A percentile compares a stretch with the other conserved stretches of the same genome.
These are phyloP conservation scores for Nitzschia palea DNA, from an alignment of 108 stramenopile species.

Conservation along the genomic window DNA sequence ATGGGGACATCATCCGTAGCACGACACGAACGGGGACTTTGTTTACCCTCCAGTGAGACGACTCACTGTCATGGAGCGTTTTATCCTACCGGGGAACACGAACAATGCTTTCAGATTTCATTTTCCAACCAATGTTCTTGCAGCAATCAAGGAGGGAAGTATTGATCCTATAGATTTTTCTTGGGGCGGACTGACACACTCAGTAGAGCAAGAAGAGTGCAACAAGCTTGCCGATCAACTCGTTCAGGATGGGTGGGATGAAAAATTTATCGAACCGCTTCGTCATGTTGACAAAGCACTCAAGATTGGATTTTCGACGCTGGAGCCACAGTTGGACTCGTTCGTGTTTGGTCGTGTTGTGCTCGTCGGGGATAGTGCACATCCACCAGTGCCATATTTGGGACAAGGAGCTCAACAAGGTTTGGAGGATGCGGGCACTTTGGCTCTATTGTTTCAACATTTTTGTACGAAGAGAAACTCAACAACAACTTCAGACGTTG, in stretches of 20 bases:
- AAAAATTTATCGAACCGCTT: slow-evolving; percentile 51
- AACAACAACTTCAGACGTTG: background rate
- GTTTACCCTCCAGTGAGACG: slow-evolving; percentile 55
- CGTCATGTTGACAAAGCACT: slow-evolving; percentile 21
- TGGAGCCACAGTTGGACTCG: slow-evolving; percentile 21
- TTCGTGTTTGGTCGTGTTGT: slow-evolving; percentile 36
- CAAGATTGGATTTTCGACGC: slow-evolving; percentile 50
- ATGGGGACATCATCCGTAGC: slow-evolving; percentile 58
- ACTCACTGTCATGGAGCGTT: slow-evolving; percentile 66
- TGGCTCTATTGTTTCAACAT: slow-evolving; percentile 38
- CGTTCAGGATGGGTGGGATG: slow-evolving; percentile 60
- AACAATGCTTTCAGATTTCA: slow-evolving; percentile 71
- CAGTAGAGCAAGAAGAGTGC: slow-evolving; percentile 49
- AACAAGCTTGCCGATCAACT: slow-evolving; percentile 41
- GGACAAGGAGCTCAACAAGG: slow-evolving; percentile 74
- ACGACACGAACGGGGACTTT: slow-evolving; percentile 39
- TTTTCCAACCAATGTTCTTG: slow-evolving; percentile 46
- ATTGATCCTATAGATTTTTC: background rate
- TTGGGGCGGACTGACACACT: slow-evolving; percentile 53
- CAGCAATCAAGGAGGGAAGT: background rate
- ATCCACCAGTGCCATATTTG: slow-evolving; percentile 69
- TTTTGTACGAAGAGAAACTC: slow-evolving; percentile 26
- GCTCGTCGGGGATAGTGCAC: slow-evolving; percentile 65
- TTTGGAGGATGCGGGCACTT: slow-evolving; percentile 66
- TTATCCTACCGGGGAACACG: slow-evolving; percentile 48